Base-by-base conservation (phyloP, 108 stramenopile genomes). In the Cyclotella sp. region DNA sequence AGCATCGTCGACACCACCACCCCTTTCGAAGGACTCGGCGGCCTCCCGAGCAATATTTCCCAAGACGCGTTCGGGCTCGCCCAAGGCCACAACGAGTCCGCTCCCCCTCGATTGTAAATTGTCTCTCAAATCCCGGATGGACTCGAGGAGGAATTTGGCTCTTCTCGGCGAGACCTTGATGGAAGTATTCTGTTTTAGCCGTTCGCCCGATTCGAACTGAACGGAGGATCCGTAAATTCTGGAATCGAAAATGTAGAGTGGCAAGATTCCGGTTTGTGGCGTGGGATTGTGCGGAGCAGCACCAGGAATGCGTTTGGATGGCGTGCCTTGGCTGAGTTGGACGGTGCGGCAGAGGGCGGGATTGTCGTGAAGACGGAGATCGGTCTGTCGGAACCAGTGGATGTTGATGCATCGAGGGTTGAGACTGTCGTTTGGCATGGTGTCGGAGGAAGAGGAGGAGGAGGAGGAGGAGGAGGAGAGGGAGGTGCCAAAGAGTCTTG, bases 301-400 rank as follows among this genome's bases (percentile, higher is more conserved):
- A 21, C 60, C 66, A 0, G 30, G 59, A 34, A 66, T 42, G 13
- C 68, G 42, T 43, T 64, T 72, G 19, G 30, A 46, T 41, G 60
- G 19, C 14, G 73, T 67, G 16, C 66, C 72, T 8, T 14, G 39
- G 28, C 74, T 70, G 5, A 67, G 58, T 70, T 86, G 39, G 51
- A 77, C 55, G 27, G 90, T 69, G 0, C 77, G 77, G 43, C 75
- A 76, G 0, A 95, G 53, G 0, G 89, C 87, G 10, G 93, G 91
- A 79, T 96, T 93, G 84, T 93, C 92, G 67, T 91, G 92, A 27
- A 96, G 71, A 13, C 95, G 87, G 34, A 95, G 59, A 71, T 93
- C 91, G 12, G 85, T 85, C 24, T 77, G 61, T 22, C 94, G 91
- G 61, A 95, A 95, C 90, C 88, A 90, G 62, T 95, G 88, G 55